A percentile compares a stretch with the other conserved stretches of the same genome.
Evolutionary conservation across 108 stramenopile genomes (phyloP).

Genomic region (Chaetoceros muelleri): DNA sequence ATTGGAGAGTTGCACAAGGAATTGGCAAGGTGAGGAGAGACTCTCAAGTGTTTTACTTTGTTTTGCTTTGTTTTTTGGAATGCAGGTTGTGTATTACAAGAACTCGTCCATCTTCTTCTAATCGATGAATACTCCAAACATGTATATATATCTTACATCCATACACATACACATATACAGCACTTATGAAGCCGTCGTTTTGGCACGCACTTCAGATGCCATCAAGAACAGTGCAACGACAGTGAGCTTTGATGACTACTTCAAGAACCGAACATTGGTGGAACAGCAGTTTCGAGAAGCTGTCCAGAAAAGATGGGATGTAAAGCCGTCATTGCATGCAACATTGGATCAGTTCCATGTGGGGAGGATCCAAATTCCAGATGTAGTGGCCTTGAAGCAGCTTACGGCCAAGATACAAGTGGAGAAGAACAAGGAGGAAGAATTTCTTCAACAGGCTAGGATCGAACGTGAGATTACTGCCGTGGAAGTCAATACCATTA

Average conservation of each 20-base stretch:
- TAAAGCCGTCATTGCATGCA: slow-evolving; percentile 19
- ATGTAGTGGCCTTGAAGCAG: slow-evolving; percentile 32
- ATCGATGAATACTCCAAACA: too few species aligned
- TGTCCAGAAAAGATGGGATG: slow-evolving; percentile 24
- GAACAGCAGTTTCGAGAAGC: slow-evolving; percentile 26
- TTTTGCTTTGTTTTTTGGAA: too few species aligned
- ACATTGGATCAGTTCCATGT: slow-evolving; percentile 41
- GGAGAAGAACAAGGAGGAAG: slow-evolving; percentile 31
- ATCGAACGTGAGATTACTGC: slow-evolving; percentile 33
- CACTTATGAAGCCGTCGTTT: too few species aligned
- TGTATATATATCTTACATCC: too few species aligned
- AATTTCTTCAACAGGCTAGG: slow-evolving; percentile 29
- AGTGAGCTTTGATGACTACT: slow-evolving; percentile 30
- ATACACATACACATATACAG: too few species aligned
- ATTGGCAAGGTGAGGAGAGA: too few species aligned
- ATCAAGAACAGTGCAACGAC: slow-evolving; percentile 33
- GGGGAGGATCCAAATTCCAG: slow-evolving; percentile 33
- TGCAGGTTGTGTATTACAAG: too few species aligned
- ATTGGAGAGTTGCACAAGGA: slow-evolving; percentile 31
- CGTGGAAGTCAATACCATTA: slow-evolving; percentile 34
- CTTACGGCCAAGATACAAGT: slow-evolving; percentile 30
- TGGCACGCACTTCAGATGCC: too few species aligned
- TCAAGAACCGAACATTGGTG: slow-evolving; percentile 24
- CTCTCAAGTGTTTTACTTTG: too few species aligned
- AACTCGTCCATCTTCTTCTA: too few species aligned